Evolutionary conservation across 176 grass and related monocot genomes (phyloP).

Genomic region (Phragmites australis): DNA sequence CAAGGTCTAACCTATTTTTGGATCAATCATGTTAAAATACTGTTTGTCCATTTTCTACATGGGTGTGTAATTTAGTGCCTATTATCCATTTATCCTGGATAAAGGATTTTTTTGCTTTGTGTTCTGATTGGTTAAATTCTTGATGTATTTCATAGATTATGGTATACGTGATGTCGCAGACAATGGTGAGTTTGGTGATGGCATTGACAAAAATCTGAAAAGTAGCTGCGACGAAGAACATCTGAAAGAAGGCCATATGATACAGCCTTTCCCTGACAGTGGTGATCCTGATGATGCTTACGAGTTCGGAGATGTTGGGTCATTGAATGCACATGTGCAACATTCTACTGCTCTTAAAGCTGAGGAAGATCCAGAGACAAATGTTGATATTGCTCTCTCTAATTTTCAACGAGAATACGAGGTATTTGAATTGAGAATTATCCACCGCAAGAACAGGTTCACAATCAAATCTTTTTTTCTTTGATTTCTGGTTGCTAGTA

Average conservation of each 20-base stretch:
- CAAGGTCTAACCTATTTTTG: conserved; percentile 1
- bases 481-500: not conserved
- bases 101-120: conserved; percentile 1
- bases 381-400: conserved; percentile 56
- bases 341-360: conserved; percentile 40
- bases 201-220: conserved; percentile 46
- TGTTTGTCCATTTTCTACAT: not conserved
- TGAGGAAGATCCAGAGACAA: conserved; percentile 56
- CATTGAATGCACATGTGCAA: conserved; percentile 38
- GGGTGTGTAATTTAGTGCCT: not conserved
- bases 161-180: conserved; percentile 12
- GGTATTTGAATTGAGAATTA: conserved; percentile 94
- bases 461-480: conserved; percentile 45
- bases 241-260: conserved; percentile 45
- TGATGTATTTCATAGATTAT: conserved; percentile 47
- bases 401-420: conserved; percentile 81
- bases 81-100: not conserved
- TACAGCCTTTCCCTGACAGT: conserved; percentile 53
- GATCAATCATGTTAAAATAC: not conserved
- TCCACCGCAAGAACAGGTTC: conserved; percentile 99
- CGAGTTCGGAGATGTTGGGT: conserved; percentile 49
- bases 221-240: conserved; percentile 41
- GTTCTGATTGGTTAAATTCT: conserved; percentile 6
- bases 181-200: conserved; percentile 27
- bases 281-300: conserved; percentile 44